phyloP scores from a whole-genome alignment of 148 eudicot genomes.

The Camellia lanceoleosa region DNA sequence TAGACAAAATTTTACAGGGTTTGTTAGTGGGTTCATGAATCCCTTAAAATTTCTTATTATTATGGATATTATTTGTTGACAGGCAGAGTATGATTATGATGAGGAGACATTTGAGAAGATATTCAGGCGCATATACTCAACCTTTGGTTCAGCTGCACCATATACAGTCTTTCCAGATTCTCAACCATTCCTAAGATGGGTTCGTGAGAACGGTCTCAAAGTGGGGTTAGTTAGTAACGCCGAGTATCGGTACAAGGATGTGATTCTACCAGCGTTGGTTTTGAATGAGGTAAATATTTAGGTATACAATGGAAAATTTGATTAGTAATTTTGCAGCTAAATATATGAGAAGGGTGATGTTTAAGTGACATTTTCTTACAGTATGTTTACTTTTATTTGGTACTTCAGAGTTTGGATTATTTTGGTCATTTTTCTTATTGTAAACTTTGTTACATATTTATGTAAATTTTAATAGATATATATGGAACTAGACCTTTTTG shows the following conservation, averaged over 20 bases:
- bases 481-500: too few relatives aligned
- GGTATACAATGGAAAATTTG: not conserved
- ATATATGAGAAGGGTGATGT: too few relatives aligned
- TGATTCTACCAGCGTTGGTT: constrained; percentile 88
- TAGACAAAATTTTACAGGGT: too few relatives aligned
- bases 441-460: too few relatives aligned
- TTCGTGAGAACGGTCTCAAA: constrained; percentile 56
- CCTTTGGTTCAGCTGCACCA: constrained; percentile 96
- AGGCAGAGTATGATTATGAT: constrained; percentile 96
- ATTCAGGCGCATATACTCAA: constrained; percentile 81
- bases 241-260: constrained; percentile 89
- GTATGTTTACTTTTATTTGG: too few relatives aligned
- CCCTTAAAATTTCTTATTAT: not conserved
- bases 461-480: too few relatives aligned
- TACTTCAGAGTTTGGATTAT: too few relatives aligned
- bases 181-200: constrained; percentile 83
- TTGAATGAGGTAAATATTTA: constrained; percentile 55
- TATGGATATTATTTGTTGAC: constrained; percentile 19
- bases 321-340: too few relatives aligned
- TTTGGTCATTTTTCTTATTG: too few relatives aligned
- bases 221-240: constrained; percentile 97
- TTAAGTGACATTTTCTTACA: not conserved
- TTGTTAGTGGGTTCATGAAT: not conserved
- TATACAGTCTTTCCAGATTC: constrained; percentile 79
- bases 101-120: constrained; percentile 93